Percentiles rank a stretch among this genome's conserved stretches.
These are phyloP conservation scores for Millerago galiae DNA, from an alignment of 805 yeast genomes.

Conservation along the genomic window DNA sequence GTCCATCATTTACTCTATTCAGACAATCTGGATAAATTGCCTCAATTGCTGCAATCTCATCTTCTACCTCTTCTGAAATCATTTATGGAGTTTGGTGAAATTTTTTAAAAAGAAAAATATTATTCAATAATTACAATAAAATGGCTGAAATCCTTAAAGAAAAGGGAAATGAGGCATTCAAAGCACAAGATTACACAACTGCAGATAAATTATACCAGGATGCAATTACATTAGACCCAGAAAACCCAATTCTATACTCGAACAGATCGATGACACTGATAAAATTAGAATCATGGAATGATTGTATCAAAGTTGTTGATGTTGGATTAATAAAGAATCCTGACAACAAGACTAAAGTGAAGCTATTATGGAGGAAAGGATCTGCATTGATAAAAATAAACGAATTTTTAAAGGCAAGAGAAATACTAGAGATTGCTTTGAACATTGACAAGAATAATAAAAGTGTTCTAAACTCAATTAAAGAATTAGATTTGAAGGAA, in stretches of 20 bases:
- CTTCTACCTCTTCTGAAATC: constrained; percentile 46
- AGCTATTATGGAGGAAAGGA: constrained; percentile 48
- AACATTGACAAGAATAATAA: constrained; percentile 35
- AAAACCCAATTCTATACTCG: constrained; percentile 52
- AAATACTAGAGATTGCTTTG: constrained; percentile 31
- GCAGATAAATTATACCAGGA: constrained; percentile 51
- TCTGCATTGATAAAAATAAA: constrained; percentile 30
- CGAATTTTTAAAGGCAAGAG: constrained; percentile 22
- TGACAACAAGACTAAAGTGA: constrained; percentile 31
- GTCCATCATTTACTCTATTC: constrained; percentile 27
- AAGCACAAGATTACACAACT: constrained; percentile 33
- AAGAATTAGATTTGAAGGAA: constrained; percentile 27
- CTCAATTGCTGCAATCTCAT: constrained; percentile 77
- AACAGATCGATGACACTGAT: constrained; percentile 64
- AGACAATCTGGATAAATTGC: constrained; percentile 77
- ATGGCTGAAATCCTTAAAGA: constrained; percentile 26
- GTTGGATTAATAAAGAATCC: constrained; percentile 35
- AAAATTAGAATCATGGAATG: constrained; percentile 40
- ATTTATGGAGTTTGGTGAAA: constrained; percentile 3
- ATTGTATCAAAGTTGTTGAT: constrained; percentile 45
- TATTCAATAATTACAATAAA: background rate
- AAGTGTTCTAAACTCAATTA: constrained; percentile 26
- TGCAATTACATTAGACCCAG: constrained; percentile 45
- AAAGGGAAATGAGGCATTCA: constrained; percentile 50
- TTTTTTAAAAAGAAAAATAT: background rate